These are phyloP conservation scores for Spirogloea muscicola DNA, from an alignment of 139 green algal genomes.

Conservation along the genomic window DNA sequence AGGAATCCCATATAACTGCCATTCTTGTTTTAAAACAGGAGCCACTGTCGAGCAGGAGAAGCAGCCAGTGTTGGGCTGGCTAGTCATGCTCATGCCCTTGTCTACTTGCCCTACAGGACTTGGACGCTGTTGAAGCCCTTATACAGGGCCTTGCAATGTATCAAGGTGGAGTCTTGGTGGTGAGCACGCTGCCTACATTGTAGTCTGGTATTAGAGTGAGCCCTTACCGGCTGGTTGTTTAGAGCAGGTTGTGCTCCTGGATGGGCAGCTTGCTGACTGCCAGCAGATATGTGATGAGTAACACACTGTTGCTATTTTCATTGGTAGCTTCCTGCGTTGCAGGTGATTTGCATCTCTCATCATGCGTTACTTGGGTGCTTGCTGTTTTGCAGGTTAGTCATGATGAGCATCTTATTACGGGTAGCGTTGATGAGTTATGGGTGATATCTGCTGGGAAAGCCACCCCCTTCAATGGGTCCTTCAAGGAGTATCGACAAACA, in stretches of 20 bases:
- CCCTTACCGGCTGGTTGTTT: background rate
- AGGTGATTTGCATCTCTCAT: background rate
- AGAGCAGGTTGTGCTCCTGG: background rate
- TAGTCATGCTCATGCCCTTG: no score
- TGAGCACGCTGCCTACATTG: conserved; percentile 19
- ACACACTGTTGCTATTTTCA: background rate
- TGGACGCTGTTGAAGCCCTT: conserved; percentile 59
- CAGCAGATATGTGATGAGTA: background rate
- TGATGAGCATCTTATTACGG: conserved; percentile 57
- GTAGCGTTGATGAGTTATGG: conserved; percentile 58
- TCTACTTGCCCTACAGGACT: no score
- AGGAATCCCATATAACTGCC: no score
- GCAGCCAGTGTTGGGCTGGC: no score
- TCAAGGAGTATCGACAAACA: conserved; percentile 64
- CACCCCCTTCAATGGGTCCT: conserved; percentile 53
- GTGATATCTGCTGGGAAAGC: conserved; percentile 47
- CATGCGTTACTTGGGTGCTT: background rate
- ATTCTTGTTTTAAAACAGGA: no score
- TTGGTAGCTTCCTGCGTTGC: background rate
- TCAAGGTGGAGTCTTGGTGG: conserved; percentile 52
- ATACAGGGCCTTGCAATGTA: conserved; percentile 53
- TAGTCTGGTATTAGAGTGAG: background rate
- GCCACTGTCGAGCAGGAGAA: no score
- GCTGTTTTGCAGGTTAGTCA: conserved; percentile 53
- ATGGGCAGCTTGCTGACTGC: background rate